Conservation (phyloP, 306 rosid genomes). For the Vachellia pachyceras region DNA sequence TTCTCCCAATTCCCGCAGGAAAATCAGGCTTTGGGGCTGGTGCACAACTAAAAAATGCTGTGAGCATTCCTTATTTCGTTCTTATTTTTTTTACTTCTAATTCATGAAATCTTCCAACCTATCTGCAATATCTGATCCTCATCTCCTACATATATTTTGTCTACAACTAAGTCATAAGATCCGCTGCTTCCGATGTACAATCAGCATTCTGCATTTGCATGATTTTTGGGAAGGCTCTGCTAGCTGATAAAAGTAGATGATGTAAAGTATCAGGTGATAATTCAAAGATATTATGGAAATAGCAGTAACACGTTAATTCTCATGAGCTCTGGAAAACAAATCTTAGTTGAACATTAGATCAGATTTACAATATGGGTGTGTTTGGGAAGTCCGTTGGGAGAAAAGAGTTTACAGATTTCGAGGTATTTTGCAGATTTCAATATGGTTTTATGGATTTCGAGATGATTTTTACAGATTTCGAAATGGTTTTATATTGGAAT, state of each 20-base stretch:
- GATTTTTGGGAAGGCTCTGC: slow-evolving; percentile 1
- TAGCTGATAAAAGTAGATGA: background rate
- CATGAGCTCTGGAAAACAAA: background rate
- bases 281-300: background rate
- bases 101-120: background rate
- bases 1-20: slow-evolving; percentile 91
- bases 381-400: no score
- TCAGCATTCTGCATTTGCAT: background rate
- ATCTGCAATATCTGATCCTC: background rate
- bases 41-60: slow-evolving; percentile 90
- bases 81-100: background rate
- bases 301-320: background rate
- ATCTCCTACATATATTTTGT: slow-evolving; percentile 11
- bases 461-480: no score
- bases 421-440: no score
- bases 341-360: background rate
- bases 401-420: no score
- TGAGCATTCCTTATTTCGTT: slow-evolving; percentile 45
- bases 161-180: slow-evolving; percentile 1
- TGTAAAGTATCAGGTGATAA: background rate
- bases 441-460: no score
- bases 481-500: no score
- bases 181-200: background rate
- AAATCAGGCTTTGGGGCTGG: slow-evolving; percentile 91
- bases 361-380: no score